These are phyloP conservation scores for Wickerhamiella brachini DNA, from an alignment of 805 yeast species.

Conservation along the genomic window DNA sequence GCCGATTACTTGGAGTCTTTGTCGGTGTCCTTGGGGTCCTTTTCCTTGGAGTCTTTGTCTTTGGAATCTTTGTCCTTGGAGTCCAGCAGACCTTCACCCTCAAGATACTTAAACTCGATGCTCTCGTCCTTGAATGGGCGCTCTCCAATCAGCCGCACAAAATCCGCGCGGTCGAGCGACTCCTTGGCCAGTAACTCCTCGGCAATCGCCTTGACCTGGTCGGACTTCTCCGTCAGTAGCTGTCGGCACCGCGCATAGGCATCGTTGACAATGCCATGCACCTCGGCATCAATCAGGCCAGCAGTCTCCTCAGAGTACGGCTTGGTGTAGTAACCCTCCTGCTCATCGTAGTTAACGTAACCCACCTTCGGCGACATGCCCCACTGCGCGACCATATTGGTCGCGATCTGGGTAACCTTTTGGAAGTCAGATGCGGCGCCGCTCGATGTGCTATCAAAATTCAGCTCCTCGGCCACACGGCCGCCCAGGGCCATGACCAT, in stretches of 20 bases:
- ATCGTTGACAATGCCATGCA: conserved; percentile 60
- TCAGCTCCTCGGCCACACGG: conserved; percentile 87
- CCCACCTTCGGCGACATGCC: conserved; percentile 90
- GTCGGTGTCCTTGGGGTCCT: not conserved
- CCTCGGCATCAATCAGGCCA: conserved; percentile 66
- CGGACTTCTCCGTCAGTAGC: conserved; percentile 55
- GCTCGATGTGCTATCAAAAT: conserved; percentile 81
- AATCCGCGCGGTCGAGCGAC: conserved; percentile 85
- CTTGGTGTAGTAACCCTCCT: conserved; percentile 57
- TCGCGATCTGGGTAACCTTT: conserved; percentile 88
- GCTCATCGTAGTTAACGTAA: conserved; percentile 62
- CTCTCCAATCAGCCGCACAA: conserved; percentile 77
- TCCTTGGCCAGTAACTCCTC: conserved; percentile 76
- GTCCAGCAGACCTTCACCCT: conserved; percentile 17
- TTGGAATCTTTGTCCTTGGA: not conserved
- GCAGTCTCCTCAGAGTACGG: conserved; percentile 87
- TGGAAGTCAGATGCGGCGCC: conserved; percentile 97
- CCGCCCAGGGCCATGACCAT: conserved; percentile 98
- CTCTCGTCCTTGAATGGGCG: conserved; percentile 53
- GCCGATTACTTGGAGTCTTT: too few species aligned
- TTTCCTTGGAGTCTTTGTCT: not conserved
- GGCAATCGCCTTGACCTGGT: conserved; percentile 74
- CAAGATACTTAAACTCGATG: conserved; percentile 19
- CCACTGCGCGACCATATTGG: conserved; percentile 76
- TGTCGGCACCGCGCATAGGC: conserved; percentile 58